Evolutionary conservation across 768 basidiomycete genomes (phyloP).

Genomic region (Lactifluus pinguis): DNA sequence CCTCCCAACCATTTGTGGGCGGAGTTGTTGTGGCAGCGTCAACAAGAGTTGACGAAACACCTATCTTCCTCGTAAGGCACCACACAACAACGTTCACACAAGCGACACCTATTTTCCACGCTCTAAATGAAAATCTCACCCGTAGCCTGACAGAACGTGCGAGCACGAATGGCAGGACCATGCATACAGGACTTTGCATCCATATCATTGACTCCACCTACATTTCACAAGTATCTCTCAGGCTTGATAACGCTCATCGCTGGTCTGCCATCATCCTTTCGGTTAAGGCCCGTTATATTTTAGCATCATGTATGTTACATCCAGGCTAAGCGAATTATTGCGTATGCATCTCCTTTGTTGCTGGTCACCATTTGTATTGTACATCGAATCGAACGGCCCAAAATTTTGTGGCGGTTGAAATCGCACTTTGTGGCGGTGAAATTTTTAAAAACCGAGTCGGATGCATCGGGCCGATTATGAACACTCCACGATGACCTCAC

Average conservation of each 20-base stretch:
- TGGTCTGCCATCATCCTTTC: slow-evolving; percentile 11
- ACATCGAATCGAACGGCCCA: no score
- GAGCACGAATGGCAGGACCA: slow-evolving; percentile 14
- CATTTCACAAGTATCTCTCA: slow-evolving; percentile 5
- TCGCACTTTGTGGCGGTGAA: no score
- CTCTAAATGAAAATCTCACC: background rate
- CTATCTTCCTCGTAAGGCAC: background rate
- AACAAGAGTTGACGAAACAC: slow-evolving; percentile 36
- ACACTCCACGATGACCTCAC: no score
- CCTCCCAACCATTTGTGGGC: slow-evolving; percentile 93
- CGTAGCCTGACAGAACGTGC: slow-evolving; percentile 1
- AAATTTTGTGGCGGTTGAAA: no score
- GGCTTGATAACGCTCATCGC: slow-evolving; percentile 14
- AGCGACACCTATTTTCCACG: slow-evolving; percentile 14
- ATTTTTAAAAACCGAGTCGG: no score
- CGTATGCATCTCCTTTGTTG: background rate
- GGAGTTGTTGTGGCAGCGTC: slow-evolving; percentile 80
- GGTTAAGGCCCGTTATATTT: slow-evolving; percentile 3
- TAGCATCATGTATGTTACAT: slow-evolving; percentile 15
- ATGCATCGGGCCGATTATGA: no score
- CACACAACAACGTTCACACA: background rate
- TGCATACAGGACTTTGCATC: slow-evolving; percentile 6
- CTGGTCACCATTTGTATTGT: background rate
- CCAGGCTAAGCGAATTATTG: slow-evolving; percentile 12
- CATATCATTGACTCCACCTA: slow-evolving; percentile 9